phyloP scores from a whole-genome alignment of 202 grass and related monocot genomes.

The Digitaria exilis region DNA sequence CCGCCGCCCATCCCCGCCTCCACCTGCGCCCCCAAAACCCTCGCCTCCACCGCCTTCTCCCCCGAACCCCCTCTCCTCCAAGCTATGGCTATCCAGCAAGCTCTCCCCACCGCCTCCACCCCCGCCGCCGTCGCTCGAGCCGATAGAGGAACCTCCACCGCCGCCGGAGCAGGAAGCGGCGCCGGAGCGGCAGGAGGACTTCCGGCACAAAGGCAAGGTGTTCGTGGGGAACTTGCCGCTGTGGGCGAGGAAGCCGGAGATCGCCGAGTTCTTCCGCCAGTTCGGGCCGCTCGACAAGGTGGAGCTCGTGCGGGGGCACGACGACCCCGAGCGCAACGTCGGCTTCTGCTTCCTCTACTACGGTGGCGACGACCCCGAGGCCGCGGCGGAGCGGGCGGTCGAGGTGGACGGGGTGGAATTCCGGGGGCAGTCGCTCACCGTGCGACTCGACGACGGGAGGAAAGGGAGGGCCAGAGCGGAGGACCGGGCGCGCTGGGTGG shows the following conservation, averaged over 20 bases:
- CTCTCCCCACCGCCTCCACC: slow-evolving; percentile 64
- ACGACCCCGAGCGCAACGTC: slow-evolving; percentile 78
- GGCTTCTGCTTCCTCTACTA: slow-evolving; percentile 94
- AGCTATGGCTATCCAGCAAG: slow-evolving; percentile 90
- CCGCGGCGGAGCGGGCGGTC: slow-evolving; percentile 56
- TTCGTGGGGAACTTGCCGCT: slow-evolving; percentile 88
- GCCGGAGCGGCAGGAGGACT: slow-evolving; percentile 20
- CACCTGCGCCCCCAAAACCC: slow-evolving; percentile 20
- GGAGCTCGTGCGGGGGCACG: slow-evolving; percentile 71
- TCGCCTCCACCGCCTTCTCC: neutral
- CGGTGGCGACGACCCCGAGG: slow-evolving; percentile 55
- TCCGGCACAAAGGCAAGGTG: slow-evolving; percentile 80
- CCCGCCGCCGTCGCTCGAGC: neutral
- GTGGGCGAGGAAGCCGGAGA: slow-evolving; percentile 71
- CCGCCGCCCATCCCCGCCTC: slow-evolving; percentile 57
- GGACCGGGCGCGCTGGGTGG: slow-evolving; percentile 70
- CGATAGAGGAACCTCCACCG: neutral
- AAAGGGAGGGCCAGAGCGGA: slow-evolving; percentile 68
- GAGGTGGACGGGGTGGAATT: slow-evolving; percentile 91
- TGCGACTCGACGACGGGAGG: slow-evolving; percentile 85
- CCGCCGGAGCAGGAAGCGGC: neutral
- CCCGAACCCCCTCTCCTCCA: slow-evolving; percentile 68
- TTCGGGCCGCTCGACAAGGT: slow-evolving; percentile 87
- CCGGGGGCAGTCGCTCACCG: slow-evolving; percentile 73
- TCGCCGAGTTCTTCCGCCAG: slow-evolving; percentile 84